Conservation (phyloP, 2,329 filamentous ascomycete species). For the Pseudogymnoascus destructans region DNA sequence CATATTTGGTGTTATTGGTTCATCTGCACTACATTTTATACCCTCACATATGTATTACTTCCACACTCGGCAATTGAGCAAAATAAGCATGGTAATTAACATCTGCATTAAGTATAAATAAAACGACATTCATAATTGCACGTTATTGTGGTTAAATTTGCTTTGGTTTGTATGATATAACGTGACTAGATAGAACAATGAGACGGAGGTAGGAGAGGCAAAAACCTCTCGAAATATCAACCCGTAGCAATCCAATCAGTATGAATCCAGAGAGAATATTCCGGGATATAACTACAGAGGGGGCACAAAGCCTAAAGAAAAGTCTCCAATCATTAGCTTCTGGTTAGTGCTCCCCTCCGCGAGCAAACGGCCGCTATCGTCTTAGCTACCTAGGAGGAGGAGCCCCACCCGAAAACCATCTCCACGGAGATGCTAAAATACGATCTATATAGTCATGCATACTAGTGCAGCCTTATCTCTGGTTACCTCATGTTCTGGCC, state of each 20-base stretch:
- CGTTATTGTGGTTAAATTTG: too few species aligned
- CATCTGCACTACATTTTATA: not conserved
- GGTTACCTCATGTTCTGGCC: not conserved
- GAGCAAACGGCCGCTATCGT: not conserved
- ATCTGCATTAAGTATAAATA: too few species aligned
- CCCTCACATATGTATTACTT: not conserved
- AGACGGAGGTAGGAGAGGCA: not conserved
- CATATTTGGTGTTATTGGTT: not conserved
- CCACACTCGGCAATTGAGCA: not conserved
- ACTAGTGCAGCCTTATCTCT: not conserved
- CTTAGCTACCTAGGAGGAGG: not conserved
- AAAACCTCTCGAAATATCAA: not conserved
- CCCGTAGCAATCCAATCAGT: too few species aligned
- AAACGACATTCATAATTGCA: too few species aligned
- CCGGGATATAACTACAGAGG: not conserved
- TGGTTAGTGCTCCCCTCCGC: not conserved
- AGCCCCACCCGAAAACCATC: not conserved
- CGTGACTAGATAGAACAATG: not conserved
- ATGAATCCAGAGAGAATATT: not conserved
- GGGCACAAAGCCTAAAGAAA: not conserved
- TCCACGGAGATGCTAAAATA: slow-evolving; percentile 3
- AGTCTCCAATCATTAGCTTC: too few species aligned
- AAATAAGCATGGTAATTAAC: not conserved
- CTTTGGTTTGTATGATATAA: not conserved
- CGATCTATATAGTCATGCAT: not conserved